Evolutionary conservation across 768 basidiomycete genomes (phyloP).

Genomic region (Pisolithus albus): DNA sequence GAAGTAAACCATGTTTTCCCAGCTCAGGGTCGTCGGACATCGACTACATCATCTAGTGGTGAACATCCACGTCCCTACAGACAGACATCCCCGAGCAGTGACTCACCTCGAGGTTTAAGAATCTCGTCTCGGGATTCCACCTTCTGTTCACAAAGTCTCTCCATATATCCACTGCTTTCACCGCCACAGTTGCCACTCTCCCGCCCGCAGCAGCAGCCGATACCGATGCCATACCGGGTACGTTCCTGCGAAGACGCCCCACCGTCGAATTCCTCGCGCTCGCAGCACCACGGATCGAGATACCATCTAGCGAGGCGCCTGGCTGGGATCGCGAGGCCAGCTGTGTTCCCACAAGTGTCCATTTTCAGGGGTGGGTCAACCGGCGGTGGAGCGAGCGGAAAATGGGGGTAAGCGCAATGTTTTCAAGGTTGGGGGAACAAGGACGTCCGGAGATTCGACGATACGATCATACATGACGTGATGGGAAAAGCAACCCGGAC

Average conservation of each 20-base stretch:
- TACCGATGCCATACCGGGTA: slow-evolving; percentile 29
- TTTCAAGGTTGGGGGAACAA: slow-evolving; percentile 6
- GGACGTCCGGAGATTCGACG: neutral
- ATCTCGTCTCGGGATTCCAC: slow-evolving; percentile 62
- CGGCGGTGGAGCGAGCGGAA: slow-evolving; percentile 24
- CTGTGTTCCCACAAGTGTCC: slow-evolving; percentile 25
- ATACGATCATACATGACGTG: slow-evolving; percentile 5
- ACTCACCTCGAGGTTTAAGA: slow-evolving; percentile 79
- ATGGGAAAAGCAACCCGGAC: slow-evolving; percentile 7
- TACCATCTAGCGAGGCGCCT: slow-evolving; percentile 39
- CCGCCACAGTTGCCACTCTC: slow-evolving; percentile 16
- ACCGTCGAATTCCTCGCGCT: slow-evolving; percentile 35
- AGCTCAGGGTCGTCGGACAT: slow-evolving; percentile 75
- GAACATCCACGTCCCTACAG: slow-evolving; percentile 6
- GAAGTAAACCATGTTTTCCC: slow-evolving; percentile 58
- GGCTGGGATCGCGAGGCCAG: slow-evolving; percentile 35
- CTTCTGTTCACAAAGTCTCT: slow-evolving; percentile 65
- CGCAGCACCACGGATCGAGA: slow-evolving; percentile 63
- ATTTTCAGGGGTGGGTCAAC: slow-evolving; percentile 11
- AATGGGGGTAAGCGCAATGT: slow-evolving; percentile 33
- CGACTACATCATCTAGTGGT: slow-evolving; percentile 38
- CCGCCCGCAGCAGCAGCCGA: slow-evolving; percentile 1
- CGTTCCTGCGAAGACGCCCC: slow-evolving; percentile 57
- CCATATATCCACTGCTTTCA: slow-evolving; percentile 61
- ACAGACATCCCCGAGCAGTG: neutral